Base-by-base conservation (phyloP, 2,329 filamentous ascomycete species). In the Nigrograna mackinnonii region DNA sequence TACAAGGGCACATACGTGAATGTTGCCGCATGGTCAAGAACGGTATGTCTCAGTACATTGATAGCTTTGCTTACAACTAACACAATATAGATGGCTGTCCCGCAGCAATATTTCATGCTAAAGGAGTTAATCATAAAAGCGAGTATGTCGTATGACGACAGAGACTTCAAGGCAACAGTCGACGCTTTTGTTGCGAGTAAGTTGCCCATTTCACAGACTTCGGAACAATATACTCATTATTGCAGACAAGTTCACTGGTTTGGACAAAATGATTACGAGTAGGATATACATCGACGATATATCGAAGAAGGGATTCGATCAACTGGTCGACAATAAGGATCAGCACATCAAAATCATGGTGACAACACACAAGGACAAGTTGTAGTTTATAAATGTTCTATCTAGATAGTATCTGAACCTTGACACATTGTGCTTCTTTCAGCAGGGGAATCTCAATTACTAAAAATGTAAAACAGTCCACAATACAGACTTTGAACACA, bases 331-430 rank as follows among this genome's bases (percentile, higher is more conserved):
- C 18, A 57, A 66, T 37, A 67, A 62, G 37, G 58, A 68, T 37
- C 37, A 64, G 5, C 64, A 68, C 37, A 57, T 69, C 22, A 69
- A 68, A 49, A 68, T 68, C 26, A 35, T 69, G 37, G 65, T 67
- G 12, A 65, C 64, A 4, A 54, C 63, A 0, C 50, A 62, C 32
- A 51, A 44, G 26, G 28, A 46, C 5, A 47, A 44, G 16, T 31
- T 56, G 3, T 50, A 39, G 38, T n/a, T n/a, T n/a, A n/a, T n/a
- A n/a, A n/a, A n/a, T n/a, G n/a, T n/a, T n/a, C n/a, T n/a, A n/a
- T n/a, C n/a, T n/a, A n/a, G n/a, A n/a, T n/a, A n/a, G n/a, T n/a
- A n/a, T n/a, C n/a, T n/a, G n/a, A n/a, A n/a, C n/a, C n/a, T n/a
- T n/a, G n/a, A n/a, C n/a, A n/a, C n/a, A n/a, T n/a, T n/a, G n/a